Evolutionary conservation across 1,284 basidiomycete species (phyloP).

Genomic region (Sanghuangporus baumii): DNA sequence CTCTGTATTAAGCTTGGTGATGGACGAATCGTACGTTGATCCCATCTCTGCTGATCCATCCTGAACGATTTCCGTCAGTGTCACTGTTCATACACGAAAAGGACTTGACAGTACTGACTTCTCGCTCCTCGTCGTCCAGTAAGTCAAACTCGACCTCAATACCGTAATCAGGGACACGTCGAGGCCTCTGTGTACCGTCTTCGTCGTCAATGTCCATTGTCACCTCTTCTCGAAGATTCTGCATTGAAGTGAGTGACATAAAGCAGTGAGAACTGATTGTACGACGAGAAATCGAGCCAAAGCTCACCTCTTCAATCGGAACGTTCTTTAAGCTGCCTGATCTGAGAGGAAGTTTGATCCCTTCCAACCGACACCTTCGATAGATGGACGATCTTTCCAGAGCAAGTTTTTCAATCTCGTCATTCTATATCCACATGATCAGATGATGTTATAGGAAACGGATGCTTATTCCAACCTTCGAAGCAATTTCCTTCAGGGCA

Average conservation of each 20-base stretch:
- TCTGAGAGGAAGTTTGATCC: slow-evolving; percentile 78
- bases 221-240: slow-evolving; percentile 80
- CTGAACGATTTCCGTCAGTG: slow-evolving; percentile 28
- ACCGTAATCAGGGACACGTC: slow-evolving; percentile 76
- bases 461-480: slow-evolving; percentile 44
- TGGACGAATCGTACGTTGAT: slow-evolving; percentile 73
- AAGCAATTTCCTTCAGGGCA: slow-evolving; percentile 84
- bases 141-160: slow-evolving; percentile 85
- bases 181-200: slow-evolving; percentile 67
- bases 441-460: slow-evolving; percentile 8
- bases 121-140: slow-evolving; percentile 80
- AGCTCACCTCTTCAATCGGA: slow-evolving; percentile 85
- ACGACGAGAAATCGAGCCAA: neutral
- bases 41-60: slow-evolving; percentile 64
- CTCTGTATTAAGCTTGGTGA: slow-evolving; percentile 70
- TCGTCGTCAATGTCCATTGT: slow-evolving; percentile 90
- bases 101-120: slow-evolving; percentile 36
- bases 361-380: slow-evolving; percentile 90
- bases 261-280: neutral
- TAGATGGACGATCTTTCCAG: slow-evolving; percentile 86
- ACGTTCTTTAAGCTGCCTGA: slow-evolving; percentile 80
- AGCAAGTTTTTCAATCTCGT: slow-evolving; percentile 87
- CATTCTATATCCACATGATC: slow-evolving; percentile 55
- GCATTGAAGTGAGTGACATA: slow-evolving; percentile 4
- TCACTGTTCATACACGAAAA: neutral